These are phyloP conservation scores for Xerocomus nothofagi DNA, from an alignment of 1,284 basidiomycete genomes.

Conservation along the genomic window DNA sequence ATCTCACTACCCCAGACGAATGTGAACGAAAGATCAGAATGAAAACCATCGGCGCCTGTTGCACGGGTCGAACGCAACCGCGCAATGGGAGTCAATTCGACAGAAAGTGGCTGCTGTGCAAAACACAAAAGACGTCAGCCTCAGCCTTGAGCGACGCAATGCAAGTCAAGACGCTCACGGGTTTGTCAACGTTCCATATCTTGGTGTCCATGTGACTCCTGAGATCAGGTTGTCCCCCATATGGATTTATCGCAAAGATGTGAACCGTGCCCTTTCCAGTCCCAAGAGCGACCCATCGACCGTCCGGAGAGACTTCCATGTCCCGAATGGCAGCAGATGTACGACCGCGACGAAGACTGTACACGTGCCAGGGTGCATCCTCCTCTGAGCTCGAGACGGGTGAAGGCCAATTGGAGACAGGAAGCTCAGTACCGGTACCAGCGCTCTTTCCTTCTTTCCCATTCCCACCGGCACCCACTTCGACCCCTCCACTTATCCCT, in stretches of 20 bases:
- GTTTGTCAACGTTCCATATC: slow-evolving; percentile 53
- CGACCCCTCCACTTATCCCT: background rate
- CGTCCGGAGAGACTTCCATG: slow-evolving; percentile 61
- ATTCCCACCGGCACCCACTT: background rate
- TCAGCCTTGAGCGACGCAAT: background rate
- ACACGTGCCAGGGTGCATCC: slow-evolving; percentile 58
- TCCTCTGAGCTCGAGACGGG: slow-evolving; percentile 11
- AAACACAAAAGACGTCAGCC: slow-evolving; percentile 4
- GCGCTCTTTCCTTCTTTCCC: slow-evolving; percentile 9
- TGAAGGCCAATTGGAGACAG: slow-evolving; percentile 4
- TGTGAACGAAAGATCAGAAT: slow-evolving; percentile 52
- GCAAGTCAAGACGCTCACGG: slow-evolving; percentile 40
- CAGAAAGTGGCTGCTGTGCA: slow-evolving; percentile 50
- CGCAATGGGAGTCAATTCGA: slow-evolving; percentile 56
- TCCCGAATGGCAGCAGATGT: slow-evolving; percentile 65
- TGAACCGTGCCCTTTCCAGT: slow-evolving; percentile 67
- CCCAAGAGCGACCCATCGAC: slow-evolving; percentile 70
- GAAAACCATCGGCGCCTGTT: slow-evolving; percentile 33
- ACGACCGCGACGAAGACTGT: slow-evolving; percentile 69
- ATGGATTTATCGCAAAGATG: slow-evolving; percentile 75
- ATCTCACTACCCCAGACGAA: slow-evolving; percentile 47
- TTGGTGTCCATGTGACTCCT: slow-evolving; percentile 61
- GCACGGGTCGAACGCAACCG: slow-evolving; percentile 49
- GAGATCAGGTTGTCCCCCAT: slow-evolving; percentile 67
- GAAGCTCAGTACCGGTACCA: slow-evolving; percentile 7